Percentiles rank a stretch among this genome's conserved stretches.
These are phyloP conservation scores for Cutaneotrichosporon mucoides DNA, from an alignment of 1,284 basidiomycete genomes.

Conservation along the genomic window DNA sequence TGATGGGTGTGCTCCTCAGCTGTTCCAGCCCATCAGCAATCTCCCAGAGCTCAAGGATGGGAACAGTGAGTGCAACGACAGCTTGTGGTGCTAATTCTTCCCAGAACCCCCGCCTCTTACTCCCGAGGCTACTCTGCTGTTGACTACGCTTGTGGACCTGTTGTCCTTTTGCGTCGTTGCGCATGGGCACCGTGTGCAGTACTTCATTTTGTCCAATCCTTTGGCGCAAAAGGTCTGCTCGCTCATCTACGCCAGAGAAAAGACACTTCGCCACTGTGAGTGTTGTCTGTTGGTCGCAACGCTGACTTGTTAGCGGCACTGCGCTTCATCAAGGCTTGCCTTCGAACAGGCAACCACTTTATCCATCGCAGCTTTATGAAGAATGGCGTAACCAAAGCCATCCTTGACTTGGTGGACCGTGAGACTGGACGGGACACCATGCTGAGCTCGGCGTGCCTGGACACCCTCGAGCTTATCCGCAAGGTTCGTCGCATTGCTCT, in stretches of 20 bases:
- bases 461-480: constrained; percentile 87
- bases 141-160: constrained; percentile 80
- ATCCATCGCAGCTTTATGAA: constrained; percentile 79
- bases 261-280: constrained; percentile 81
- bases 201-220: constrained; percentile 76
- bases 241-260: constrained; percentile 78
- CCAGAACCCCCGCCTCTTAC: neutral
- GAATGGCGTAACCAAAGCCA: constrained; percentile 73
- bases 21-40: constrained; percentile 75
- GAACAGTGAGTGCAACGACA: neutral
- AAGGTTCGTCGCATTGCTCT: constrained; percentile 55
- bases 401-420: constrained; percentile 72
- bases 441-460: constrained; percentile 87
- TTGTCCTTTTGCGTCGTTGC: constrained; percentile 81
- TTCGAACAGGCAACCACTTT: constrained; percentile 82
- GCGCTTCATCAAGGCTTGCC: constrained; percentile 81
- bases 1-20: constrained; percentile 62
- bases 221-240: constrained; percentile 69
- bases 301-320: constrained; percentile 62
- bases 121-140: constrained; percentile 57
- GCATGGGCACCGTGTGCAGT: constrained; percentile 86
- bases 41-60: constrained; percentile 57
- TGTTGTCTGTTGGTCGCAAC: neutral
- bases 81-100: neutral
- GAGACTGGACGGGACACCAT: constrained; percentile 88